phyloP scores from a whole-genome alignment of 208 protist genomes.

The Acanthamoeba triangularis region DNA sequence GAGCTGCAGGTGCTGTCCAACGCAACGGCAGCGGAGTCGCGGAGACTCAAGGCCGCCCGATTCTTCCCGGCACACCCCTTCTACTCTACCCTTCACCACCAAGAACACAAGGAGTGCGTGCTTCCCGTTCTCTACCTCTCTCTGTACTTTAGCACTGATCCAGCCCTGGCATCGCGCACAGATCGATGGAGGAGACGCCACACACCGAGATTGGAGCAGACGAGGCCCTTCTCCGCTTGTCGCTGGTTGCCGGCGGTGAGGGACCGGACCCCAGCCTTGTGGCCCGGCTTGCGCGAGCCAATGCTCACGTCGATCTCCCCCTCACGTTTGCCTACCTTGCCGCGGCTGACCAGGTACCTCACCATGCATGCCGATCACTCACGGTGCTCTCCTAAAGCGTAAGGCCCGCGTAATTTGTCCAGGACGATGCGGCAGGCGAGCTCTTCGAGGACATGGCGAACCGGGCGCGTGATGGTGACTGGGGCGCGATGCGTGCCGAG shows the following conservation, averaged over 20 bases:
- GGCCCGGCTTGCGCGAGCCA: background rate
- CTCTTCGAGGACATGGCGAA: background rate
- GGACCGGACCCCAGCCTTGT: background rate
- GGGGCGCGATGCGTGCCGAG: background rate
- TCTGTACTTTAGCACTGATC: background rate
- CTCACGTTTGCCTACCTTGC: conserved; percentile 5
- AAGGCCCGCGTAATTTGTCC: background rate
- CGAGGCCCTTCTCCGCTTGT: background rate
- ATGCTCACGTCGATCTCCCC: background rate
- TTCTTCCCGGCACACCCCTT: background rate
- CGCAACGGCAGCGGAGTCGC: background rate
- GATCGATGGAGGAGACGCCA: background rate
- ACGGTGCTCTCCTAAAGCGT: background rate
- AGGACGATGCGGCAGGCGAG: background rate
- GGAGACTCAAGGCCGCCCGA: background rate
- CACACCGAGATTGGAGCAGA: background rate
- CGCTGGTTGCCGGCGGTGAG: background rate
- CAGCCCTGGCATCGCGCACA: background rate
- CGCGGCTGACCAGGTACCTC: background rate
- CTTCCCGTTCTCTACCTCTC: background rate
- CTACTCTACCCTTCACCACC: background rate
- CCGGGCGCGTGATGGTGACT: background rate
- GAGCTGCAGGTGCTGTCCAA: background rate
- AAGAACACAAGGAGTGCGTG: background rate
- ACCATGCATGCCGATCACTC: background rate